phyloP scores from a whole-genome alignment of 225 moss, liverwort and hornwort genomes.

The Physcomitrium patens region DNA sequence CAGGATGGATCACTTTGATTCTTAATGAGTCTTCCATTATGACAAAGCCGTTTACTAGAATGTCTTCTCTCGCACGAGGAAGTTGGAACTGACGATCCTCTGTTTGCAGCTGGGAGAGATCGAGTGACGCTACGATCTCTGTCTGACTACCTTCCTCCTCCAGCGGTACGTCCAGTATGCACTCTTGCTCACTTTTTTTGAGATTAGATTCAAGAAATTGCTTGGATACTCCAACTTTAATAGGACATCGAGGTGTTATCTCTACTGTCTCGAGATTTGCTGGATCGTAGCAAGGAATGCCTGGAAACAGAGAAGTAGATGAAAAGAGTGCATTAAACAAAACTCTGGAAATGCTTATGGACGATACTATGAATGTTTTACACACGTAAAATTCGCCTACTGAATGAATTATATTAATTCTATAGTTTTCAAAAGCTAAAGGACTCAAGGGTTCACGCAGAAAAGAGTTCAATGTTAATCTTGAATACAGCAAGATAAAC shows the following conservation, averaged over 20 bases:
- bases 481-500: background rate
- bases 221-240: conserved; percentile 80
- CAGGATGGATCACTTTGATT: conserved; percentile 73
- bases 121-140: conserved; percentile 51
- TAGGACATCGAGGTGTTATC: conserved; percentile 65
- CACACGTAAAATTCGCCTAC: conserved; percentile 8
- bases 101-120: conserved; percentile 49
- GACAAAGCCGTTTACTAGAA: conserved; percentile 69
- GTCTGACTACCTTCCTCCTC: conserved; percentile 28
- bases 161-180: conserved; percentile 21
- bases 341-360: background rate
- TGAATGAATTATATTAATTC: background rate
- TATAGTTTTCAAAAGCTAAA: conserved; percentile 10
- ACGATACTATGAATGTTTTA: background rate
- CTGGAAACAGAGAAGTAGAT: conserved; percentile 32
- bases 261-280: conserved; percentile 94
- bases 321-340: conserved; percentile 3
- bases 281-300: conserved; percentile 93
- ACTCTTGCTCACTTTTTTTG: conserved; percentile 38
- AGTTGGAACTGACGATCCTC: conserved; percentile 41
- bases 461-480: background rate
- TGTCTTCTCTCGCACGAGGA: conserved; percentile 58
- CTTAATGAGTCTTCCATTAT: conserved; percentile 75
- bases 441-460: conserved; percentile 21
- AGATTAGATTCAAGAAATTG: conserved; percentile 57